Evolutionary conservation across 1,139 yeast species (phyloP), one percentile per base, ranked within the genome.

Genomic region (Meyerozyma sp.): DNA sequence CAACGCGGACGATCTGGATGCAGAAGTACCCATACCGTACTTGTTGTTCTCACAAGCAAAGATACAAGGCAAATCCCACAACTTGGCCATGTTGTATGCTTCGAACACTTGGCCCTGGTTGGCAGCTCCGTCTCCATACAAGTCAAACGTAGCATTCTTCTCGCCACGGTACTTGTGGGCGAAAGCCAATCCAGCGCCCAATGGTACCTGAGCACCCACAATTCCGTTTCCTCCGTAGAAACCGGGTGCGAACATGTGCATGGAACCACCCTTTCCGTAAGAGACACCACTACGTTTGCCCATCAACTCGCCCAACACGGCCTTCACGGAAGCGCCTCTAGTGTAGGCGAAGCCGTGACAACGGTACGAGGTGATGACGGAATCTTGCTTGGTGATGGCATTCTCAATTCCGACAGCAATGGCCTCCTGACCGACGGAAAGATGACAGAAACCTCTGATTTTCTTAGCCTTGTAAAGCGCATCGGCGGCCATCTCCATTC

Each of bases 11-110:
- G 98, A 89, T 74, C 98, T 84, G 44, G 95, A 72, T 46, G 98
- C 98, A 53, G 98, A 74, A 44, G 98, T 93, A 74, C 98, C 98
- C 98, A 93, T 93, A 79, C 98, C 98, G 68, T 93, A 93, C 75
- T 90, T 93, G 83, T 93, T 93, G 81, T 93, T 93, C 74, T 93
- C 98, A 78, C 98, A 93, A 53, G 94, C 90, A 65, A 89, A 93
- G 54, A 93, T 73, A 63, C 89, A 84, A 54, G 98, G 98, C 64
- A 93, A 80, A 72, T 90, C 83, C 97, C 97, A 93, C 66, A 93
- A 82, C 75, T 93, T 94, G 63, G 98, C 98, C 98, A 93, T 93
- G 81, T 93, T 93, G 79, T 77, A 93, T 42, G 97, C 70, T 75
- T 93, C 98, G 60, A 93, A 94, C 51, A 91, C 97, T 75, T 93